Percentiles rank a stretch among this genome's conserved stretches.
Conservation (phyloP, 257 asterid species). For the Solanum pinnatisectum region DNA sequence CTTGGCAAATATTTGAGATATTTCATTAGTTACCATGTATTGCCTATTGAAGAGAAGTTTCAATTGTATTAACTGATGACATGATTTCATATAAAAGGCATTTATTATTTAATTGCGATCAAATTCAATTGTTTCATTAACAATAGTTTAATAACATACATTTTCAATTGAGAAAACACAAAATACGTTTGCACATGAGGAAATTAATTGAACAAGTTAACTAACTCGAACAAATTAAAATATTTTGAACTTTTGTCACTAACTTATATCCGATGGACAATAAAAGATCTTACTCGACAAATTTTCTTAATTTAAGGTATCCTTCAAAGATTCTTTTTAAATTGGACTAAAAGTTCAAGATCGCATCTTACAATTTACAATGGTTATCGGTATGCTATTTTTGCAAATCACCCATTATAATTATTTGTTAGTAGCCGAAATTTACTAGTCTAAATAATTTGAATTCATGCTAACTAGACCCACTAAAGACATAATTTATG, state of each 20-base stretch:
- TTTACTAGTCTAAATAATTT: neutral
- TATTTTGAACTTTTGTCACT: accelerated
- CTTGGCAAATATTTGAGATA: neutral
- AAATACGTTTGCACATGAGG: neutral
- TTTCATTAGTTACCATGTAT: neutral
- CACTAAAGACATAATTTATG: neutral
- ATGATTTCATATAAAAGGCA: neutral
- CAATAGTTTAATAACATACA: neutral
- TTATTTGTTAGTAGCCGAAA: neutral
- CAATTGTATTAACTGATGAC: neutral
- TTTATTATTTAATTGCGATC: neutral
- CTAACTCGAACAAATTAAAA: too few species aligned
- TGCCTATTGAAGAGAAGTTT: neutral
- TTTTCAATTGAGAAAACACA: neutral
- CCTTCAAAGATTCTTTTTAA: neutral
- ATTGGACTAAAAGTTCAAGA: neutral
- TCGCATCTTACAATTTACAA: neutral
- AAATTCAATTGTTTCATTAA: neutral
- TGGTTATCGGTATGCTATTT: neutral
- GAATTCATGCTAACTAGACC: neutral
- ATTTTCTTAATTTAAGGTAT: neutral
- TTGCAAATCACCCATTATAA: neutral
- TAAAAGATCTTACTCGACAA: accelerated
- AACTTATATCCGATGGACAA: neutral
- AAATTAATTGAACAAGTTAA: neutral